Percentiles rank a stretch among this genome's conserved stretches.
Conservation (phyloP, 345 rosid species). For the Nephelium lappaceum region DNA sequence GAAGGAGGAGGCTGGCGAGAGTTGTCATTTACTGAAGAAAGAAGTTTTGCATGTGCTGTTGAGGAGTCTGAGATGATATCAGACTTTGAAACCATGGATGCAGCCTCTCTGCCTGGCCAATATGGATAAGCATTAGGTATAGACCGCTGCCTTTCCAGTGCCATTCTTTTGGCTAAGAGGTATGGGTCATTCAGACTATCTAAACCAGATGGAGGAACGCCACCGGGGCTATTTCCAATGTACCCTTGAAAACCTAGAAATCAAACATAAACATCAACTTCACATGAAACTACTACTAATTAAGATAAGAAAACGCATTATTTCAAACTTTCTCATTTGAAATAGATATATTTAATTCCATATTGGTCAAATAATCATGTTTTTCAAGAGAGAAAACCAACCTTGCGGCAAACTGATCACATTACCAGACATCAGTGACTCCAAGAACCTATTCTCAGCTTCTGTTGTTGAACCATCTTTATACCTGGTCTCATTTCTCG, state of each 20-base stretch:
- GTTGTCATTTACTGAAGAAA: conserved; percentile 40
- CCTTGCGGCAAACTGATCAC: conserved; percentile 65
- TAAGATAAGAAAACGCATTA: neutral
- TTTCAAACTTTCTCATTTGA: neutral
- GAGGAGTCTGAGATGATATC: conserved; percentile 53
- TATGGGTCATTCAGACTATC: conserved; percentile 65
- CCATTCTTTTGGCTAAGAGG: conserved; percentile 72
- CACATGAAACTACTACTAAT: neutral
- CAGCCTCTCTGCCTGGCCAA: conserved; percentile 78
- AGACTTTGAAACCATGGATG: conserved; percentile 56
- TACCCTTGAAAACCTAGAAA: conserved; percentile 69
- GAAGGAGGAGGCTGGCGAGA: conserved; percentile 51
- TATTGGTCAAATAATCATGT: neutral
- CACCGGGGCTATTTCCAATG: conserved; percentile 53
- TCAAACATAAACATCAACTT: conserved; percentile 24
- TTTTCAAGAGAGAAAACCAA: conserved; percentile 24
- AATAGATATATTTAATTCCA: neutral
- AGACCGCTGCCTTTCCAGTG: conserved; percentile 78
- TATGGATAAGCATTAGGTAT: conserved; percentile 51
- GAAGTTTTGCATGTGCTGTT: conserved; percentile 40
- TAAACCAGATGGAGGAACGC: conserved; percentile 44
- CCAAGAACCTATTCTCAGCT: conserved; percentile 91
- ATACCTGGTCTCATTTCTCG: conserved; percentile 57
- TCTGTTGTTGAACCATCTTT: conserved; percentile 61
- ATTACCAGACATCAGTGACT: conserved; percentile 82